Base-by-base conservation (phyloP, 768 basidiomycete species). In the Tephrocybe sp. region DNA sequence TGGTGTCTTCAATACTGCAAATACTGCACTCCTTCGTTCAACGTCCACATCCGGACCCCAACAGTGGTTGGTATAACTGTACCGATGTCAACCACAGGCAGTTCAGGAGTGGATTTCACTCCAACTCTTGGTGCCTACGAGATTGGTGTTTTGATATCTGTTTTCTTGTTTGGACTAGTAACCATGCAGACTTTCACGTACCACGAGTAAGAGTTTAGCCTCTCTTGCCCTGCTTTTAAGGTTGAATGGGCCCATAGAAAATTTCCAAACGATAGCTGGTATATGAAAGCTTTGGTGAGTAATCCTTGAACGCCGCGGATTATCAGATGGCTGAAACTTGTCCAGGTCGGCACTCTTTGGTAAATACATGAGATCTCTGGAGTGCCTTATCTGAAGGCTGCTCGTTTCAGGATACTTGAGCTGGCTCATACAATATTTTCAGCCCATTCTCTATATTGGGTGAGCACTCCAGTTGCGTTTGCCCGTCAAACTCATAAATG, bases 151-250 rank as follows among this genome's bases (percentile, higher is more conserved):
- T 33, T 54, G 40, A 12, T 44, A 22, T 53, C 52, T 3, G 52
- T 58, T 19, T 53, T 53, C 34, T 18, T 54, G 15, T 49, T 54
- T 45, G 53, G 53, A 16, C 45, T 53, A 11, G 46, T 53, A 2
- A 48, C 51, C 22, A 29, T 47, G 11, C 51, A 53, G 23, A 47
- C 45, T 13, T 47, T 47, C 40, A 45, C 22, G 2, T 57, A 56
- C 23, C 52, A 37, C 19, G 22, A 27, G 45, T 46, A 16, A 38
- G 45, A 6, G n/a, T 15, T 15, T 5, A 34, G 15, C 23, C 11
- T 23, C 33, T 27, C 23, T 29, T 29, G 27, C 11, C 11, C 6
- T 29, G n/a, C n/a, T n/a, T n/a, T n/a, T n/a, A n/a, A n/a, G n/a
- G n/a, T 31, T 6, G 23, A 37, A 24, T 13, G 29, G 13, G 29